phyloP scores from a whole-genome alignment of 2,329 filamentous ascomycete genomes.

The Penicillium glabrum region DNA sequence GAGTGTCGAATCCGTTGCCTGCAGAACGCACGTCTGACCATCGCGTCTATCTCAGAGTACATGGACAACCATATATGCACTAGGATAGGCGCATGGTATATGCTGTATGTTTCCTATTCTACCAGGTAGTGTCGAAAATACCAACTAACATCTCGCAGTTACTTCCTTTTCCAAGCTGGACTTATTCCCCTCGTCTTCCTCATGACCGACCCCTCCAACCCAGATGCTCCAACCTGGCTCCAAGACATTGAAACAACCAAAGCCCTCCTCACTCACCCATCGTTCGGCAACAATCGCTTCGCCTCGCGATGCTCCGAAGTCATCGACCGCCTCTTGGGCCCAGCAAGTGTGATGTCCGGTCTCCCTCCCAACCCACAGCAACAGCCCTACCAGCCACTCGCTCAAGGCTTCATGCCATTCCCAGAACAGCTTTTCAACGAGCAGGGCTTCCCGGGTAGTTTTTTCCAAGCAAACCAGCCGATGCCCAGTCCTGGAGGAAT shows the following conservation, averaged over 20 bases:
- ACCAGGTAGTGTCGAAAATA: neutral
- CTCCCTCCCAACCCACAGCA: conserved; percentile 11
- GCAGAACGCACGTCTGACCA: conserved; percentile 42
- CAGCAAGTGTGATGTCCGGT: conserved; percentile 17
- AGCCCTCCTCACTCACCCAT: conserved; percentile 38
- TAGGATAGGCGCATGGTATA: conserved; percentile 45
- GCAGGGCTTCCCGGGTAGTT: conserved; percentile 31
- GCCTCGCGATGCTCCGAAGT: conserved; percentile 41
- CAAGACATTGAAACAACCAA: conserved; percentile 44
- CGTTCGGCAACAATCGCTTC: conserved; percentile 39
- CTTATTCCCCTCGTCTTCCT: conserved; percentile 46
- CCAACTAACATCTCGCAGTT: conserved; percentile 22
- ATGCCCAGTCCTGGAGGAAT: conserved; percentile 29
- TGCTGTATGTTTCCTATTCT: conserved; percentile 30
- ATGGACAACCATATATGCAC: conserved; percentile 42
- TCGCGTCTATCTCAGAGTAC: conserved; percentile 43
- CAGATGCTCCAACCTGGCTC: conserved; percentile 37
- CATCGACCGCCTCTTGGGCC: conserved; percentile 37
- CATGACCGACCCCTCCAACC: conserved; percentile 41
- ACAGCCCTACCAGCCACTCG: conserved; percentile 14
- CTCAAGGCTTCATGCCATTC: conserved; percentile 37
- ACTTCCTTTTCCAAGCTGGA: conserved; percentile 49
- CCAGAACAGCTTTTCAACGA: conserved; percentile 39
- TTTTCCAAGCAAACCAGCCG: conserved; percentile 37
- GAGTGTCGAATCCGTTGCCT: conserved; percentile 43